A percentile compares a stretch with the other conserved stretches of the same genome.
These are phyloP conservation scores for Globisporangium nunn DNA, from an alignment of 352 stramenopile species.

Conservation along the genomic window DNA sequence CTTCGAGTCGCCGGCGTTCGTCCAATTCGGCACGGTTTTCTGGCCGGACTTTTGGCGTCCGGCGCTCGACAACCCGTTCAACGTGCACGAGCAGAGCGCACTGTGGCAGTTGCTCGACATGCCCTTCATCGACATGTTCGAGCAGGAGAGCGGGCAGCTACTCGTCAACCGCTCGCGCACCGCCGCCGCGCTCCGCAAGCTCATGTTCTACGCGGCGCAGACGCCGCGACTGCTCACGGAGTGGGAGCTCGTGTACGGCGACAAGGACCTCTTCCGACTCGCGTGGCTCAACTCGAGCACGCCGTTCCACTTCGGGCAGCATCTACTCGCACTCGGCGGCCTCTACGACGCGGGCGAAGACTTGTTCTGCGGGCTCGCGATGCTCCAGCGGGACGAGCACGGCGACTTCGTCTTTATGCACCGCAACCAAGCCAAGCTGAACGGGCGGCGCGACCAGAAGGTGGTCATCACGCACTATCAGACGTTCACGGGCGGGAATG, in stretches of 20 bases:
- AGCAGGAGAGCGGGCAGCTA: conserved; percentile 77
- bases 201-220: conserved; percentile 77
- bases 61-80: conserved; percentile 50
- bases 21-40: conserved; percentile 58
- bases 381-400: conserved; percentile 67
- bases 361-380: conserved; percentile 75
- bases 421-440: conserved; percentile 75
- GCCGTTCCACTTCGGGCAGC: conserved; percentile 61
- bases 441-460: conserved; percentile 48
- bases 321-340: conserved; percentile 45
- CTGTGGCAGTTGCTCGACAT: conserved; percentile 75
- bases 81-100: conserved; percentile 60
- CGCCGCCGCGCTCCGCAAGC: conserved; percentile 40
- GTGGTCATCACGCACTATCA: conserved; percentile 63
- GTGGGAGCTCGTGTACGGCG: conserved; percentile 61
- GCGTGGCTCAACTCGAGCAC: conserved; percentile 73
- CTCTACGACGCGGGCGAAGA: conserved; percentile 37
- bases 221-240: conserved; percentile 49
- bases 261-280: conserved; percentile 75
- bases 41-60: conserved; percentile 85
- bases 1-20: conserved; percentile 64
- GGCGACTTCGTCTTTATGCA: conserved; percentile 79
- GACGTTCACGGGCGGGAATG: conserved; percentile 70
- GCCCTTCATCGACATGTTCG: conserved; percentile 83
- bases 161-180: conserved; percentile 49